Percentiles rank a stretch among this genome's conserved stretches.
These are phyloP conservation scores for Leucosporidium scottii DNA, from an alignment of 768 basidiomycete species.

Conservation along the genomic window DNA sequence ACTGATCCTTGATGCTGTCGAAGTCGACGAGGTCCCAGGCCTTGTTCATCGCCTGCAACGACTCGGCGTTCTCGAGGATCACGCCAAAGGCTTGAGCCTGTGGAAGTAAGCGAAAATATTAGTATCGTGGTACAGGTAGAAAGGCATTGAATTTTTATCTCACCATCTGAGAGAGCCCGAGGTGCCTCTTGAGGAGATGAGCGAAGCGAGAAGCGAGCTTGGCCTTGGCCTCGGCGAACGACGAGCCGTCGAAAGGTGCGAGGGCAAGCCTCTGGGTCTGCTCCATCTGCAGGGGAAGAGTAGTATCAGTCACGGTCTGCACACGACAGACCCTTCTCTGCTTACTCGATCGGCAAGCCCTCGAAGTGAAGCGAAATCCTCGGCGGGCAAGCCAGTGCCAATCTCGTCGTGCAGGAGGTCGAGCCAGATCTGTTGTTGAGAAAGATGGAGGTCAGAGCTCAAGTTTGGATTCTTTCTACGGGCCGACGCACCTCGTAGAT, in stretches of 20 bases:
- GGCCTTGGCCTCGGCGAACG: conserved; percentile 85
- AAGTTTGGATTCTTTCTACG: neutral
- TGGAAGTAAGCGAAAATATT: neutral
- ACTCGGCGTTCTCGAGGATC: conserved; percentile 80
- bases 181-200: conserved; percentile 71
- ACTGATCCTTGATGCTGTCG: conserved; percentile 64
- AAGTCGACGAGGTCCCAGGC: conserved; percentile 86
- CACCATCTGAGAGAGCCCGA: conserved; percentile 7
- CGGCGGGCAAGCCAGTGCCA: conserved; percentile 63
- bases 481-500: conserved; percentile 69
- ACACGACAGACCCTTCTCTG: neutral
- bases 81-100: conserved; percentile 73
- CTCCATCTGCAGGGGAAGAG: conserved; percentile 54
- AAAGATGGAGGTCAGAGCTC: conserved; percentile 13
- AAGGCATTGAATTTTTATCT: neutral
- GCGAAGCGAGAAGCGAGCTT: conserved; percentile 85
- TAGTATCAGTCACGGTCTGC: neutral
- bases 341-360: conserved; percentile 64
- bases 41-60: conserved; percentile 73
- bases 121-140: neutral
- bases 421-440: conserved; percentile 63
- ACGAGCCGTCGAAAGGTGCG: conserved; percentile 67
- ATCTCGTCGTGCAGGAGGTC: conserved; percentile 78
- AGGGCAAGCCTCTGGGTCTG: conserved; percentile 74
- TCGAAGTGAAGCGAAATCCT: conserved; percentile 63